Evolutionary conservation across 306 rosid species (phyloP).

Genomic region (Glycine tomentella): DNA sequence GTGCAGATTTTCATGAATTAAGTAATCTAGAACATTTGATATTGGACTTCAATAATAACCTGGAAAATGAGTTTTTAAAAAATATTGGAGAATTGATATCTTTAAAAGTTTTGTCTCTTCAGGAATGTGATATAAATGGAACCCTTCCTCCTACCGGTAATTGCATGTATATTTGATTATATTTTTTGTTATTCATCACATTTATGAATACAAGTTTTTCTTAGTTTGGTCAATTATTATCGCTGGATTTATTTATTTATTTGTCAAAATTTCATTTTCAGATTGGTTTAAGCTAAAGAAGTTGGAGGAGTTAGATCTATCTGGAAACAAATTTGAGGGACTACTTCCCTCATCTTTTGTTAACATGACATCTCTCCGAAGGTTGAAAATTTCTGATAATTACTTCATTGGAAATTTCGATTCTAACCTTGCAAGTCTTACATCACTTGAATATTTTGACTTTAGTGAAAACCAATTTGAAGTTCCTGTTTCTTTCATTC

Average conservation of each 20-base stretch:
- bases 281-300: no score
- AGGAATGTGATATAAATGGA: neutral
- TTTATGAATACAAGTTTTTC: neutral
- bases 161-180: neutral
- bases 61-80: neutral
- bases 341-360: no score
- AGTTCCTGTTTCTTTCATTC: constrained; percentile 20
- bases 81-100: neutral
- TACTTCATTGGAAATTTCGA: no score
- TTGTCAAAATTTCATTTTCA: neutral
- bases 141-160: neutral
- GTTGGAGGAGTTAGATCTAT: no score
- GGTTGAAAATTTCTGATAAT: no score
- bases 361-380: no score
- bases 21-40: constrained; percentile 1
- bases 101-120: neutral
- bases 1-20: neutral
- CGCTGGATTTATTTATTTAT: neutral
- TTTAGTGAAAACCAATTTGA: constrained; percentile 2
- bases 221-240: neutral
- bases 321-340: no score
- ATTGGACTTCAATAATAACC: neutral
- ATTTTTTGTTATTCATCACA: neutral
- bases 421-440: constrained; percentile 9
- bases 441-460: constrained; percentile 29